Percentiles rank a stretch among this genome's conserved stretches.
Evolutionary conservation across 495 filamentous ascomycete genomes (phyloP).

Genomic region (Talaromyces proteolyticus): DNA sequence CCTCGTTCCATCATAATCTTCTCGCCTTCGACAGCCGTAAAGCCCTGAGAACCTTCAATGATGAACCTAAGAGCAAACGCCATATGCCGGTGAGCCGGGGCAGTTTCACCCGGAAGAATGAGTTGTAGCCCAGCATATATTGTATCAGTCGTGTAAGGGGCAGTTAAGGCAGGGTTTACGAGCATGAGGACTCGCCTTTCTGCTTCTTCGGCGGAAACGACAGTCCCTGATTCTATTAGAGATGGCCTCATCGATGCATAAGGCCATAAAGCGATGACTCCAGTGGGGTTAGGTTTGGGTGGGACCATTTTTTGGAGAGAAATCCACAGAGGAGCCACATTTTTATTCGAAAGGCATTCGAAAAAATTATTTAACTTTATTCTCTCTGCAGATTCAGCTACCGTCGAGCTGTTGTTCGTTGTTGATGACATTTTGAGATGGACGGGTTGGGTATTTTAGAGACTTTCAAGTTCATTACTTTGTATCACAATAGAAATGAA

Average conservation of each 20-base stretch:
- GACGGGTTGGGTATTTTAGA: too few species aligned
- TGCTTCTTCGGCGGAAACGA: neutral
- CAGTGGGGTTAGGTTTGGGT: neutral
- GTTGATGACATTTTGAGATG: too few species aligned
- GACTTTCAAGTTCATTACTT: too few species aligned
- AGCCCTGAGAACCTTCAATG: constrained; percentile 42
- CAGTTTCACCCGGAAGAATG: constrained; percentile 42
- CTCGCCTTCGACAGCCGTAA: constrained; percentile 42
- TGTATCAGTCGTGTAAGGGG: constrained; percentile 46
- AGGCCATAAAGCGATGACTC: neutral
- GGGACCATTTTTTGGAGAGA: neutral
- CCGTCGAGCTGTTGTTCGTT: too few species aligned
- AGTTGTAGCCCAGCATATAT: constrained; percentile 45
- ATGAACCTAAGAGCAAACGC: constrained; percentile 48
- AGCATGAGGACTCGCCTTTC: neutral
- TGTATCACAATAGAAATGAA: too few species aligned
- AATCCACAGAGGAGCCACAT: neutral
- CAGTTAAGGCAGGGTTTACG: constrained; percentile 10
- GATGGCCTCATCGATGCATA: neutral
- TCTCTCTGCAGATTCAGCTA: too few species aligned
- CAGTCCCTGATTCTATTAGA: neutral
- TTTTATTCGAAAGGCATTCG: too few species aligned
- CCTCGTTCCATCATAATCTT: constrained; percentile 39
- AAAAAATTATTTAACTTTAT: too few species aligned
- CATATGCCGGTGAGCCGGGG: constrained; percentile 41